Evolutionary conservation across 768 basidiomycete species (phyloP).

Genomic region (Inosperma sp.): DNA sequence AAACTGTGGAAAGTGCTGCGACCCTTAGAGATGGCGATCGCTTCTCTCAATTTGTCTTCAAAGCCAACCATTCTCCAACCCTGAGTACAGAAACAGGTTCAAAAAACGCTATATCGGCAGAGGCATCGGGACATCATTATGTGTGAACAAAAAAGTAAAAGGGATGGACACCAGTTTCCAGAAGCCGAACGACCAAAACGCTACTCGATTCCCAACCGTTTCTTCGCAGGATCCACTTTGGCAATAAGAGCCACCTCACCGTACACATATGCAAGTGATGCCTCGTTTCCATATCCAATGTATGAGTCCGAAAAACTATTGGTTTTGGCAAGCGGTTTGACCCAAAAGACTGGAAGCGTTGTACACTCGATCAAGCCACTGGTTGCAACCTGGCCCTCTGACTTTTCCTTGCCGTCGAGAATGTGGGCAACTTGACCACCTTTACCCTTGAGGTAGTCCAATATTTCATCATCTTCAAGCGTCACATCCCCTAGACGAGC

Average conservation of each 20-base stretch:
- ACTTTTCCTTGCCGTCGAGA: background rate
- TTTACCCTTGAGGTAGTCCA: background rate
- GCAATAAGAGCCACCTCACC: conserved; percentile 21
- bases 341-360: background rate
- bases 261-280: conserved; percentile 17
- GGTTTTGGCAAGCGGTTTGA: background rate
- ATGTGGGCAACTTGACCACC: background rate
- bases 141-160: too few species aligned
- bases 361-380: background rate
- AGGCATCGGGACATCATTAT: too few species aligned
- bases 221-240: conserved; percentile 5
- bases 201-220: background rate
- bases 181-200: too few species aligned
- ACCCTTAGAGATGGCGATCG: too few species aligned
- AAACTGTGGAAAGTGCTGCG: too few species aligned
- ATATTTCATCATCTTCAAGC: background rate
- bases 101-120: too few species aligned
- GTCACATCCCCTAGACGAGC: background rate
- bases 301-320: conserved; percentile 8
- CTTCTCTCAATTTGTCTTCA: too few species aligned
- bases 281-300: conserved; percentile 25
- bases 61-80: too few species aligned
- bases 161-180: too few species aligned
- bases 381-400: background rate
- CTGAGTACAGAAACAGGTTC: too few species aligned